phyloP scores from a whole-genome alignment of 495 filamentous ascomycete species.

The Trichoderma orchidacearum region DNA sequence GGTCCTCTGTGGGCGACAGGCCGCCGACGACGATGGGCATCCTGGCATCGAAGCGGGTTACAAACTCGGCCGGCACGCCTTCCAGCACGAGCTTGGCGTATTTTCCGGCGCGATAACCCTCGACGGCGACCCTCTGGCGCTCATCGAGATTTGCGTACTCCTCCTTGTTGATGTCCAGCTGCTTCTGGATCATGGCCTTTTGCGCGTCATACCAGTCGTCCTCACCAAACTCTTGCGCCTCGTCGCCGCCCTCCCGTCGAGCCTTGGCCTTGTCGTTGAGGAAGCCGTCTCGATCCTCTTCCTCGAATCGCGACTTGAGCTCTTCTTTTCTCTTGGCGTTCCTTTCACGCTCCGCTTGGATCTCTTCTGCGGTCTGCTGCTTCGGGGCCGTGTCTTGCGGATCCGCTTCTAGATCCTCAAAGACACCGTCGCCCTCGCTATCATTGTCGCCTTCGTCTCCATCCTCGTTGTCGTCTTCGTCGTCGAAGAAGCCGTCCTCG shows the following conservation, averaged over 20 bases:
- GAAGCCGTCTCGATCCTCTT: conserved; percentile 90
- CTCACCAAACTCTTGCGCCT: conserved; percentile 72
- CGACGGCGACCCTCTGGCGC: conserved; percentile 60
- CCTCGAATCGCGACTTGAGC: conserved; percentile 84
- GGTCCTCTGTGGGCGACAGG: conserved; percentile 79
- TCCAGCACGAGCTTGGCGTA: conserved; percentile 85
- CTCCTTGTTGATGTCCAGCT: conserved; percentile 83
- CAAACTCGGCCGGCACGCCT: conserved; percentile 82
- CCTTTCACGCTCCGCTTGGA: conserved; percentile 64
- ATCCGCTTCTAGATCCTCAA: conserved; percentile 77
- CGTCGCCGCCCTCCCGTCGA: conserved; percentile 40
- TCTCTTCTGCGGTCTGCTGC: conserved; percentile 18
- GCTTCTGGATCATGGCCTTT: conserved; percentile 88
- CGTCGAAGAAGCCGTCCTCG: conserved; percentile 30
- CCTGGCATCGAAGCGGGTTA: conserved; percentile 70
- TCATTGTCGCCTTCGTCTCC: conserved; percentile 32
- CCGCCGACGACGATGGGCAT: conserved; percentile 84
- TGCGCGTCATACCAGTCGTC: conserved; percentile 98
- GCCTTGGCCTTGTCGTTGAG: conserved; percentile 68
- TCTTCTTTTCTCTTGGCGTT: conserved; percentile 92
- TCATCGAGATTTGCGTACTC: conserved; percentile 83
- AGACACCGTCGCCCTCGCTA: conserved; percentile 72
- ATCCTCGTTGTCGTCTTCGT: conserved; percentile 32
- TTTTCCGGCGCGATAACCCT: conserved; percentile 85
- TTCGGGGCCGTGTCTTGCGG: conserved; percentile 35